Evolutionary conservation across 768 basidiomycete species (phyloP).

Genomic region (Lactarius pseudohatsudake): DNA sequence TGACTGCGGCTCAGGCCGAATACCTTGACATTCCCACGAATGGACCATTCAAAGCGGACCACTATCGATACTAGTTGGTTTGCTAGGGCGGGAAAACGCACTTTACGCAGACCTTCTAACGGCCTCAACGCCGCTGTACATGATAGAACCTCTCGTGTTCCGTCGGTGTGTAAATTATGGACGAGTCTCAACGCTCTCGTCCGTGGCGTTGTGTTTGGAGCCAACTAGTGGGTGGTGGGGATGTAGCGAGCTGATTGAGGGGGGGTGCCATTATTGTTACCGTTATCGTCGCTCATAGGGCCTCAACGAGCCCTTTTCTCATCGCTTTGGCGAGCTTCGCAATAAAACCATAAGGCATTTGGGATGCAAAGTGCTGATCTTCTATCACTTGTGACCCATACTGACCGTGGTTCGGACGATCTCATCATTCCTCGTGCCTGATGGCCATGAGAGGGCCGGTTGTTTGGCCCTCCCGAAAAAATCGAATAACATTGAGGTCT

Average conservation of each 20-base stretch:
- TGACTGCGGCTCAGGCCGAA: constrained; percentile 69
- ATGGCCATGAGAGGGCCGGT: background rate
- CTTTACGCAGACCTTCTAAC: constrained; percentile 32
- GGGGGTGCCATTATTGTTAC: constrained; percentile 18
- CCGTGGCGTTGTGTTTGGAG: constrained; percentile 20
- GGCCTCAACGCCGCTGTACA: constrained; percentile 72
- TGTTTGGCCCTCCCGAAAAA: background rate
- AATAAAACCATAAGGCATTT: constrained; percentile 10
- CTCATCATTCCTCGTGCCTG: background rate
- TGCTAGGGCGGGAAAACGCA: constrained; percentile 19
- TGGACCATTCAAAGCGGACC: constrained; percentile 75
- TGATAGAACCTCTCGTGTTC: constrained; percentile 68
- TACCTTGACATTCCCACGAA: constrained; percentile 89
- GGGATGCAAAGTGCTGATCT: background rate
- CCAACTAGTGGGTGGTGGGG: constrained; percentile 11
- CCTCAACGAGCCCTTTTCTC: constrained; percentile 56
- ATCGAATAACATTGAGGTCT: constrained; percentile 1
- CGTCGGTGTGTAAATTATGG: constrained; percentile 48
- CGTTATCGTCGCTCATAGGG: constrained; percentile 36
- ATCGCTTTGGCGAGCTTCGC: constrained; percentile 3
- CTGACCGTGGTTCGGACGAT: constrained; percentile 11
- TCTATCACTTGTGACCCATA: background rate
- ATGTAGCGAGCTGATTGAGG: constrained; percentile 21
- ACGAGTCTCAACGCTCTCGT: constrained; percentile 49
- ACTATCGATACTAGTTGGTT: constrained; percentile 60